These are phyloP conservation scores for Globisporangium alternatum DNA, from an alignment of 352 stramenopile genomes.

Conservation along the genomic window DNA sequence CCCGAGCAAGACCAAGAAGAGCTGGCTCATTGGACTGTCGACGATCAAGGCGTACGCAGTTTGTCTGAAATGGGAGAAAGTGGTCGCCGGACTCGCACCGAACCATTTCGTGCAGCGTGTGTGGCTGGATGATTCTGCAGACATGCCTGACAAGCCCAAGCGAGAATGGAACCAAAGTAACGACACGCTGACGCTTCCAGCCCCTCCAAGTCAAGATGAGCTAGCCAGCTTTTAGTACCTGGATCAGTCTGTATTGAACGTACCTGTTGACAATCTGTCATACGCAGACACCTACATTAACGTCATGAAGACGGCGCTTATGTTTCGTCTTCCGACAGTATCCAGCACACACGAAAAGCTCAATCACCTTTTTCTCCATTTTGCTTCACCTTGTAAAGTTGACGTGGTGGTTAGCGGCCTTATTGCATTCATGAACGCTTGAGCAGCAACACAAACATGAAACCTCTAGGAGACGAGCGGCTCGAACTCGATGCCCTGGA, in stretches of 20 bases:
- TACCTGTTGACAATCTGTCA: too few relatives aligned
- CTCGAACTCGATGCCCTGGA: constrained; percentile 84
- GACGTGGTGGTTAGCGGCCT: not conserved
- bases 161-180: constrained; percentile 12
- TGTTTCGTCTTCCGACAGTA: not conserved
- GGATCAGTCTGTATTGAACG: not conserved
- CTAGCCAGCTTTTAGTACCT: constrained; percentile 15
- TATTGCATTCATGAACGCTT: not conserved
- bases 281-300: too few relatives aligned
- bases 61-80: constrained; percentile 32
- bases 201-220: constrained; percentile 1
- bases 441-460: not conserved
- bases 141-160: constrained; percentile 36
- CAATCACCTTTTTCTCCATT: not conserved
- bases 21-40: constrained; percentile 25
- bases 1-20: constrained; percentile 35
- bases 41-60: constrained; percentile 30
- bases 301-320: too few relatives aligned
- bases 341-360: not conserved
- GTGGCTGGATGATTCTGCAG: constrained; percentile 37
- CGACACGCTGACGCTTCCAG: constrained; percentile 8
- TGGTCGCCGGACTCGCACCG: constrained; percentile 13
- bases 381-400: not conserved
- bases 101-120: constrained; percentile 35
- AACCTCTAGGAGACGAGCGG: constrained; percentile 52